These are phyloP conservation scores for Linum usitatissimum DNA, from an alignment of 345 rosid species.

Conservation along the genomic window DNA sequence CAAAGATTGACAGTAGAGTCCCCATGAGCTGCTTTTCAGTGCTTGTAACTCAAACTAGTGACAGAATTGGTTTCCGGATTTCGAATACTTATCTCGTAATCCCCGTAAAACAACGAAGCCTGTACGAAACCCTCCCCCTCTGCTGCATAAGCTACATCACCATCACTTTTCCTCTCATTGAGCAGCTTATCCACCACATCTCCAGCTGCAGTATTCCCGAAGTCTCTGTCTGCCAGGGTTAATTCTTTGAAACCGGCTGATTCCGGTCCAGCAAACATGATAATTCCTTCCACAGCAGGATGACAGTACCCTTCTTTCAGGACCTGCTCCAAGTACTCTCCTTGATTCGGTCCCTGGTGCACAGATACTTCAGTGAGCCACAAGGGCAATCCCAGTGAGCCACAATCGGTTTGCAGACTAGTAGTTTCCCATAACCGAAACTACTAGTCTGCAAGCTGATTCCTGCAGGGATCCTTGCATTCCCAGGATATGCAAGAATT, in stretches of 20 bases:
- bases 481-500: constrained; percentile 43
- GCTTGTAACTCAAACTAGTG: constrained; percentile 21
- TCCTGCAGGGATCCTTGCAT: constrained; percentile 29
- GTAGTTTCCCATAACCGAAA: constrained; percentile 31
- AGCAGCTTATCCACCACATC: constrained; percentile 58
- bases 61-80: constrained; percentile 25
- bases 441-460: constrained; percentile 64
- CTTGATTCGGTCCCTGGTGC: constrained; percentile 20
- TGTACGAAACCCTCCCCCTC: constrained; percentile 24
- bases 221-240: constrained; percentile 32
- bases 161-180: constrained; percentile 32
- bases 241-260: constrained; percentile 39
- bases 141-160: constrained; percentile 1
- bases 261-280: constrained; percentile 52
- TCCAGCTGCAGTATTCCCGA: constrained; percentile 40
- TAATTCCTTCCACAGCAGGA: constrained; percentile 60
- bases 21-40: constrained; percentile 17
- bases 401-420: too few relatives aligned
- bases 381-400: constrained; percentile 39
- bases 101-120: constrained; percentile 43
- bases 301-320: constrained; percentile 59
- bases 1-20: constrained; percentile 9
- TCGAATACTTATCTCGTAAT: constrained; percentile 29
- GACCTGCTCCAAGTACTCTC: constrained; percentile 40
- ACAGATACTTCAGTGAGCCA: constrained; percentile 16